Percentiles rank a stretch among this genome's conserved stretches.
phyloP scores from a whole-genome alignment of 148 eudicot species.

The Talinum fruticosum region DNA sequence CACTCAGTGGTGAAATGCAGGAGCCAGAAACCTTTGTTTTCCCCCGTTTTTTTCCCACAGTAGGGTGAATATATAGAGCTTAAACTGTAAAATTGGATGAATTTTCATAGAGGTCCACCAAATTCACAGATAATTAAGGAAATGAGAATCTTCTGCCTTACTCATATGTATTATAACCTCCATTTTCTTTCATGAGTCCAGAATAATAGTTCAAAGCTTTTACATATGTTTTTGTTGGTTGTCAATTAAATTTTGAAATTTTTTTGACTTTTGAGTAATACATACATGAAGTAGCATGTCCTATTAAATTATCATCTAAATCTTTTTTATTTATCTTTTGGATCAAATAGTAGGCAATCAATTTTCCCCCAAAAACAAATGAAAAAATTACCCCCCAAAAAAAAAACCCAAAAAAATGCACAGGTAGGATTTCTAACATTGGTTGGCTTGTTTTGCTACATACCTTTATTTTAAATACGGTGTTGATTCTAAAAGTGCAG shows the following conservation, averaged over 20 bases:
- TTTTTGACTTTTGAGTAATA: no score
- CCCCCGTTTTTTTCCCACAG: not conserved
- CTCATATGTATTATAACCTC: not conserved
- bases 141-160: not conserved
- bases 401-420: no score
- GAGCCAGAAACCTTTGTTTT: not conserved
- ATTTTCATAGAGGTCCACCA: conserved; percentile 14
- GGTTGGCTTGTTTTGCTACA: not conserved
- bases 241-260: no score
- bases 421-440: no score
- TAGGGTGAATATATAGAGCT: not conserved
- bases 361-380: no score
- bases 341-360: no score
- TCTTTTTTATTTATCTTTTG: no score
- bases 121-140: not conserved
- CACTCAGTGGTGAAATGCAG: conserved; percentile 2
- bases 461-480: not conserved
- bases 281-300: no score
- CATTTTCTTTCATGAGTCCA: not conserved
- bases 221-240: no score
- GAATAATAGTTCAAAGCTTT: not conserved
- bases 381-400: no score
- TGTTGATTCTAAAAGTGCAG: no score
- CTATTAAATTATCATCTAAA: no score
- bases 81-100: not conserved